Percentiles rank a stretch among this genome's conserved stretches.
phyloP scores from a whole-genome alignment of 331 rosid genomes.

The Rhamnella rubrinervis region DNA sequence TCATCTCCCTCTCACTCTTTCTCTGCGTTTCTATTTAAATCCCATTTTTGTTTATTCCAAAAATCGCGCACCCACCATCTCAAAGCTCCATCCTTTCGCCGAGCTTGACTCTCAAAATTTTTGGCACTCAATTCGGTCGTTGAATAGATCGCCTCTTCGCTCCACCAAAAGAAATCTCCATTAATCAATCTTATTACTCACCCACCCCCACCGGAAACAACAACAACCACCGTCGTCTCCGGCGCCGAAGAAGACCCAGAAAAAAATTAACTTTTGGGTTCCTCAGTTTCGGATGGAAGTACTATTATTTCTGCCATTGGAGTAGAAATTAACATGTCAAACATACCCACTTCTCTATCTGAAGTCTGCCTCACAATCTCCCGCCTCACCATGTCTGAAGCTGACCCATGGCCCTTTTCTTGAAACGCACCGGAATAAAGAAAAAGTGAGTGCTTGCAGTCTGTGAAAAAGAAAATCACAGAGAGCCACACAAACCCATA shows the following conservation, averaged over 20 bases:
- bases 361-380: conserved; percentile 62
- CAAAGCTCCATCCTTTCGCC: background rate
- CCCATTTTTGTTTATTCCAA: background rate
- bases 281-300: conserved; percentile 13
- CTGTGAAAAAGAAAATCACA: background rate
- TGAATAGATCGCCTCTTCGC: too few relatives aligned
- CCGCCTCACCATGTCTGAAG: conserved; percentile 64
- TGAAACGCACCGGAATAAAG: conserved; percentile 11
- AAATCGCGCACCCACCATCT: conserved; percentile 22
- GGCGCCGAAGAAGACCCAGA: background rate
- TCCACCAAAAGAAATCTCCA: background rate
- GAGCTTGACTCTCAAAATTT: conserved; percentile 8
- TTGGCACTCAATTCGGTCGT: background rate
- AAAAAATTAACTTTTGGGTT: background rate
- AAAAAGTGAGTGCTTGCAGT: background rate
- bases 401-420: conserved; percentile 79
- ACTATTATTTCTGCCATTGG: background rate
- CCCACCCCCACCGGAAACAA: background rate
- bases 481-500: background rate
- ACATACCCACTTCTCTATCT: conserved; percentile 61
- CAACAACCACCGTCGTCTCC: background rate
- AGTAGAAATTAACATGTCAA: conserved; percentile 40
- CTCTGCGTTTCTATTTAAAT: conserved; percentile 4
- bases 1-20: background rate
- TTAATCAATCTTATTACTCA: background rate